Evolutionary conservation across 306 rosid genomes (phyloP), one percentile per base, ranked within the genome.

Genomic region (Pueraria montana): DNA sequence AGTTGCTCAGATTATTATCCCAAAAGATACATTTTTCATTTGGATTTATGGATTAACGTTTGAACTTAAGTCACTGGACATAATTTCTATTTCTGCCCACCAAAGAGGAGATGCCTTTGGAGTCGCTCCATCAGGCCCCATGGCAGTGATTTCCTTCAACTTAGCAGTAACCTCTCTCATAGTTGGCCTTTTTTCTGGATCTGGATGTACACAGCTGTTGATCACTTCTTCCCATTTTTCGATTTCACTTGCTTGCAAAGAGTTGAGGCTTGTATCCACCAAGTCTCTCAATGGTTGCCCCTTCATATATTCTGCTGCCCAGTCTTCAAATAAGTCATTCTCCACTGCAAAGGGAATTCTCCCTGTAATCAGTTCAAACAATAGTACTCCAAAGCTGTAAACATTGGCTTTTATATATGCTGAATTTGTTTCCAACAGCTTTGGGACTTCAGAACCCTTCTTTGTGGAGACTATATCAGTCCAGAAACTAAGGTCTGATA

Each of bases 1-100:
- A 62, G 36, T 9, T 66, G 50, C 66, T 70, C 59, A 64, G 46
- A 65, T 32, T 75, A 53, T 76, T 17, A 66, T 43, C 20, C 21
- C 46, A 82, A 16, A 56, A 48, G 5, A 32, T 3, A 74, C 2
- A 8, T 45, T 74, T 50, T 72, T 23, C 23, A 1, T n/a, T 16
- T n/a, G 18, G 64, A 59, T 24, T 58, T 30, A 75, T 46, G 53
- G 88, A 69, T 52, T 55, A 30, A 74, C n/a, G 40, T 84, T 79
- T 88, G 84, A 93, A 48, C 77, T 81, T 55, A 64, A 81, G 26
- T 92, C 94, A 6, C 92, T 11, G 38, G 97, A 89, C 86, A 89
- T 66, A 34, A 96, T 96, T 86, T 96, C 99, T 27, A 93, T 87
- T 81, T 96, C 99, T 43, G 97, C 97, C 99, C 99, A 96, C 99